phyloP scores from a whole-genome alignment of 139 green algal genomes.

The Ettlia oleoabundans region DNA sequence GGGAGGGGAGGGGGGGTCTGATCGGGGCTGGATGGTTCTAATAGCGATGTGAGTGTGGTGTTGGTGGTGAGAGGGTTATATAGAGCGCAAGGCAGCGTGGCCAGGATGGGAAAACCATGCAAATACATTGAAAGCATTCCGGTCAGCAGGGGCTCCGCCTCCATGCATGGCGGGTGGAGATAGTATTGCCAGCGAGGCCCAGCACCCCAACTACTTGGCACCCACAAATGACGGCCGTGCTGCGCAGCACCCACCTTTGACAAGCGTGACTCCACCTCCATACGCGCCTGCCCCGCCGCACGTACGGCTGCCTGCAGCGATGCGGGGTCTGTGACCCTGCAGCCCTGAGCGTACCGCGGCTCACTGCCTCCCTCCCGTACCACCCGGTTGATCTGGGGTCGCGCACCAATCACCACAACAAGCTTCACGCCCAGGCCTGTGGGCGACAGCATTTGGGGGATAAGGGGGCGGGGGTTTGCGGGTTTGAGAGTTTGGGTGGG shows the following conservation, averaged over 20 bases:
- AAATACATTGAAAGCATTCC: too few relatives aligned
- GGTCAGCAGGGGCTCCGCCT: too few relatives aligned
- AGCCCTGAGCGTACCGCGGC: constrained; percentile 68
- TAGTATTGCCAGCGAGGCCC: too few relatives aligned
- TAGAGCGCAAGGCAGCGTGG: too few relatives aligned
- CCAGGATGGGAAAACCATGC: too few relatives aligned
- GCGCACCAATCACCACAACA: constrained; percentile 87
- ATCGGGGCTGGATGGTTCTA: not conserved
- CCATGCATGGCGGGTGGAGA: too few relatives aligned
- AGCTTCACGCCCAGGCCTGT: constrained; percentile 83
- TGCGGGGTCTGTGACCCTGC: constrained; percentile 80
- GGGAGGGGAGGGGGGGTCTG: not conserved
- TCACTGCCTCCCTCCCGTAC: constrained; percentile 22
- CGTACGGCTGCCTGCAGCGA: constrained; percentile 47
- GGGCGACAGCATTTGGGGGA: not conserved
- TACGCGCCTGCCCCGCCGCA: constrained; percentile 51
- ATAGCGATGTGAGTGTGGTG: not conserved
- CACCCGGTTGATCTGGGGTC: constrained; percentile 57
- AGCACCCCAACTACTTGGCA: not conserved
- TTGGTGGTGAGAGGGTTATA: not conserved
- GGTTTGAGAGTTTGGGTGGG: too few relatives aligned
- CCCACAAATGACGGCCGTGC: not conserved
- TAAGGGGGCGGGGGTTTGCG: not conserved
- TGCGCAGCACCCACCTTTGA: constrained; percentile 58
- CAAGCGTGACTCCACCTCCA: constrained; percentile 83